Evolutionary conservation across 2,329 filamentous ascomycete genomes (phyloP), one percentile per base, ranked within the genome.

Genomic region (Aspergillus vadensis): DNA sequence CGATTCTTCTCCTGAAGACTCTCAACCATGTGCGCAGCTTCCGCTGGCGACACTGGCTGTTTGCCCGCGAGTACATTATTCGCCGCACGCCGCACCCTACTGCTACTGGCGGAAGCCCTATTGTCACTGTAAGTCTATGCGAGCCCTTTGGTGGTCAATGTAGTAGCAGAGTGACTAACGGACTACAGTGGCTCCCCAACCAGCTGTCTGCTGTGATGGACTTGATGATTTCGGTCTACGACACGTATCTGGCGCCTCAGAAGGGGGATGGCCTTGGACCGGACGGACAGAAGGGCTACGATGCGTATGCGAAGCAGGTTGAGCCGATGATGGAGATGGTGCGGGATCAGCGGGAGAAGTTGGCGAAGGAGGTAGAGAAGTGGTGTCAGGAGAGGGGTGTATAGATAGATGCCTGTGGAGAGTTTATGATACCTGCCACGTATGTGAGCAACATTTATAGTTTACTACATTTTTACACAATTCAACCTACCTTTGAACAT

Each of bases 31-130:
- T 81, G 5, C 76, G 80, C 56, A 80, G 79, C 64, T 82, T 82
- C 72, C 76, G 80, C 52, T 82, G 79, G 80, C 74, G 80, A 1
- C 80, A 82, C 62, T 82, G 80, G 80, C 63, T 81, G 39, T 82
- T 82, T 55, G 78, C 78, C 2, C 70, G 79, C 30, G 80, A 82
- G 67, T 82, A 82, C 59, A 82, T 81, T 50, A 80, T 82, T 64
- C 75, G 76, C 25, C 69, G 79, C 2, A 79, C 78, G 0, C 70
- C 73, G 3, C 77, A 82, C 63, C 79, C 80, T 3, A 81, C 79
- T 60, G 80, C 80, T 27, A 82, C 80, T 0, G 80, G 80, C 39
- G 80, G 80, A 9, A 81, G 79, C 64, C 80, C 80, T 0, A 81
- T 82, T 58, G 77, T 82, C 17, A 80, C 79, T 21, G 77, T 79